A percentile compares a stretch with the other conserved stretches of the same genome.
Evolutionary conservation across 78 protist genomes (phyloP).

Genomic region (Dictyostelium firmibasis): DNA sequence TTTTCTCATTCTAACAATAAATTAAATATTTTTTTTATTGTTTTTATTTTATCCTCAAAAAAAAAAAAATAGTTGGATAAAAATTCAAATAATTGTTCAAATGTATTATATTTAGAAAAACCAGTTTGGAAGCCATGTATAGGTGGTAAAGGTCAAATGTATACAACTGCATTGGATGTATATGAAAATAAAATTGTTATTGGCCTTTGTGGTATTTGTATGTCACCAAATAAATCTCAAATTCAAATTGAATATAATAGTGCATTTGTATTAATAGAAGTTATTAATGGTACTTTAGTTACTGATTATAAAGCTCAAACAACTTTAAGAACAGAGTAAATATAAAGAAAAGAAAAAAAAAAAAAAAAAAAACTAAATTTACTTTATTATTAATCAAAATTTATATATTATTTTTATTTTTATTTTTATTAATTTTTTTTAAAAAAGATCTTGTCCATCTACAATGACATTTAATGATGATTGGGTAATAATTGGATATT

Average conservation of each 20-base stretch:
- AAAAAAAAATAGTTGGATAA: background rate
- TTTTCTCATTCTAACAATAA: too few relatives aligned
- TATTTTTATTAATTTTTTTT: background rate
- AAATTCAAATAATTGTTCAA: conserved; percentile 2
- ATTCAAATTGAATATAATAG: conserved; percentile 30
- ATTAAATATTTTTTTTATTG: too few relatives aligned
- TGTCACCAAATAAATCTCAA: conserved; percentile 20
- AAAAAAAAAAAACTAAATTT: background rate
- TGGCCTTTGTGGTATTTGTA: conserved; percentile 50
- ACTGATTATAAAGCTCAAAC: background rate
- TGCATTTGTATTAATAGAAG: conserved; percentile 27
- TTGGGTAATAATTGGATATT: conserved; percentile 45
- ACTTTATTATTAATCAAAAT: background rate
- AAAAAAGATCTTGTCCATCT: conserved; percentile 42
- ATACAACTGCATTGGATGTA: conserved; percentile 15
- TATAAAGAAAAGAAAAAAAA: background rate
- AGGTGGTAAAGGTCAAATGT: conserved; percentile 55
- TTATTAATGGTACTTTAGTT: background rate
- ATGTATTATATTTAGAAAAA: background rate
- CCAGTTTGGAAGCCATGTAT: conserved; percentile 19
- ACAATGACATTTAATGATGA: conserved; percentile 37
- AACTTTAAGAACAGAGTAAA: conserved; percentile 20
- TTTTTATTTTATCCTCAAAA: background rate
- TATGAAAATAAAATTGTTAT: conserved; percentile 11
- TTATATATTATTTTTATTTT: background rate